phyloP scores from a whole-genome alignment of 2,329 filamentous ascomycete genomes.

The Aspergillus aculeatus region DNA sequence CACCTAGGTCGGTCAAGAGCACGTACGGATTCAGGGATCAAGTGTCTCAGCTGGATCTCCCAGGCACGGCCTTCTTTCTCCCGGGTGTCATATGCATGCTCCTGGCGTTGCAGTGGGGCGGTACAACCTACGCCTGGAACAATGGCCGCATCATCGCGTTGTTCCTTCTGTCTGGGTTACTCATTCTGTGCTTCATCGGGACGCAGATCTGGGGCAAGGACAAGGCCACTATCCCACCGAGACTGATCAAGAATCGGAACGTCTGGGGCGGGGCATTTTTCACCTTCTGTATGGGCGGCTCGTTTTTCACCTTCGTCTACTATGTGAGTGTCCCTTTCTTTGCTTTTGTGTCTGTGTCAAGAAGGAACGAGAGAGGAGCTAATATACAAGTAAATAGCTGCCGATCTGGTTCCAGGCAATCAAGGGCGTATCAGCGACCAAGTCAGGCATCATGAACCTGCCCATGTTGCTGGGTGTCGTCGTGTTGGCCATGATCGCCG shows the following conservation, averaged over 20 bases:
- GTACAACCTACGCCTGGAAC: conserved; percentile 50
- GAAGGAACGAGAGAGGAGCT: background rate
- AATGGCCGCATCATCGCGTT: conserved; percentile 25
- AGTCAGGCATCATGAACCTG: conserved; percentile 41
- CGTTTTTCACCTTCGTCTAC: conserved; percentile 47
- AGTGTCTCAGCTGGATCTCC: conserved; percentile 43
- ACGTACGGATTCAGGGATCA: conserved; percentile 23
- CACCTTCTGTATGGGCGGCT: conserved; percentile 44
- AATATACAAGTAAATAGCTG: conserved; percentile 26
- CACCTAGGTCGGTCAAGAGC: conserved; percentile 39
- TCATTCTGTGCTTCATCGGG: conserved; percentile 44
- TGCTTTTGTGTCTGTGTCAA: background rate
- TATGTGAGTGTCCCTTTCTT: conserved; percentile 32
- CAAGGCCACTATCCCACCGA: conserved; percentile 46
- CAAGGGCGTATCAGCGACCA: conserved; percentile 34
- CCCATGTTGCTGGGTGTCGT: conserved; percentile 35
- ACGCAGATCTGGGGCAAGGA: conserved; percentile 35
- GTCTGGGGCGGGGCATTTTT: conserved; percentile 43
- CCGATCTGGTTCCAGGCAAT: conserved; percentile 47
- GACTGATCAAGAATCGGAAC: conserved; percentile 46
- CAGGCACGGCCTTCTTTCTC: conserved; percentile 33
- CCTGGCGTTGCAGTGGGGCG: conserved; percentile 55
- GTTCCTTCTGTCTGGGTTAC: conserved; percentile 48
- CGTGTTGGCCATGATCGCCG: conserved; percentile 32
- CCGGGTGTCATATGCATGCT: conserved; percentile 37